phyloP scores from a whole-genome alignment of 2,329 filamentous ascomycete species.

The Immersiporthe knoxdaviesiana region DNA sequence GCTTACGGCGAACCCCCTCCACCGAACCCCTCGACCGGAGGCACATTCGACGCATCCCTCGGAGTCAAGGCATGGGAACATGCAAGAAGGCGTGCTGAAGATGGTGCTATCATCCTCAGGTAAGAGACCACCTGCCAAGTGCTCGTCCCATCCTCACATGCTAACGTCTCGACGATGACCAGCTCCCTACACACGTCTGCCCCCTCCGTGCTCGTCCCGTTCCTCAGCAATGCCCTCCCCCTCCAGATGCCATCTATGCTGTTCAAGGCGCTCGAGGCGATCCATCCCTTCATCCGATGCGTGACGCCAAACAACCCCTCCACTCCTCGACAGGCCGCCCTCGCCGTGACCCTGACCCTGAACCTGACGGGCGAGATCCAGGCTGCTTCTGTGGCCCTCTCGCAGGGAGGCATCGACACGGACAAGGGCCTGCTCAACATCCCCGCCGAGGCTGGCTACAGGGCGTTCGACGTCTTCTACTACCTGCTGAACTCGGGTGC shows the following conservation, averaged over 20 bases:
- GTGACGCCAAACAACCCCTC: conserved; percentile 91
- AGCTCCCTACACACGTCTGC: conserved; percentile 89
- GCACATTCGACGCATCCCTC: conserved; percentile 79
- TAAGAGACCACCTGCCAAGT: conserved; percentile 55
- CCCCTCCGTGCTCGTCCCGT: conserved; percentile 81
- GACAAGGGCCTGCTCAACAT: conserved; percentile 78
- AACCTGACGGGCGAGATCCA: conserved; percentile 80
- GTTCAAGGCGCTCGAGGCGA: conserved; percentile 76
- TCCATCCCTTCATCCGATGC: conserved; percentile 84
- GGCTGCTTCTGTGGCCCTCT: conserved; percentile 75
- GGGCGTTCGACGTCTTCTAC: conserved; percentile 97
- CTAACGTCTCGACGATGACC: conserved; percentile 30
- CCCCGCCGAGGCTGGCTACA: conserved; percentile 76
- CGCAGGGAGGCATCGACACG: conserved; percentile 87
- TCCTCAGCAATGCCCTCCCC: conserved; percentile 74
- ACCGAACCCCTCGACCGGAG: conserved; percentile 70
- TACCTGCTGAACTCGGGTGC: conserved; percentile 93
- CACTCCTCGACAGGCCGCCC: conserved; percentile 74
- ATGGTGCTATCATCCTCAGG: conserved; percentile 90
- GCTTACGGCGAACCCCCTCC: conserved; percentile 78
- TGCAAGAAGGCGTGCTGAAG: conserved; percentile 89
- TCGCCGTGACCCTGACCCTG: conserved; percentile 81
- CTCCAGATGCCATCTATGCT: conserved; percentile 75
- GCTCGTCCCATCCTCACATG: background rate
- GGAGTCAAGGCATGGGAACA: conserved; percentile 92